Conservation (phyloP, 805 yeast species). For the Yueomyces sinensis region DNA sequence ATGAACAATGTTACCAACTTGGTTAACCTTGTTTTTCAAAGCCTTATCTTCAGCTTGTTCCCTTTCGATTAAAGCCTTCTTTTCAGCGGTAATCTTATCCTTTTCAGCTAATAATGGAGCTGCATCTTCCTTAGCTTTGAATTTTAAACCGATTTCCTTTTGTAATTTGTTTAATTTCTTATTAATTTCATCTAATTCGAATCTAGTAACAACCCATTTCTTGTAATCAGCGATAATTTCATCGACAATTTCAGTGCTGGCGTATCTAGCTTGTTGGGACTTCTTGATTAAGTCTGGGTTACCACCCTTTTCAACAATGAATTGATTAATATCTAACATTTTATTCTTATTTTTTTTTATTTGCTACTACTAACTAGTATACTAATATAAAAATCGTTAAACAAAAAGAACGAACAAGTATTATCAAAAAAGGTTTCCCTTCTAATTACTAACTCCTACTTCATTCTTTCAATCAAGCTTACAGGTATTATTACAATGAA, state of each 20-base stretch:
- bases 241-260: constrained; percentile 86
- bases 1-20: constrained; percentile 89
- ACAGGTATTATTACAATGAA: no score
- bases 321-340: constrained; percentile 88
- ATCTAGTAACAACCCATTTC: constrained; percentile 82
- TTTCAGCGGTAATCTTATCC: constrained; percentile 58
- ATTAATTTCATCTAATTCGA: constrained; percentile 82
- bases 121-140: constrained; percentile 93
- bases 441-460: no score
- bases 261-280: constrained; percentile 93
- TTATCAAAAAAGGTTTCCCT: no score
- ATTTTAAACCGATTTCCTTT: constrained; percentile 84
- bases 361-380: no score
- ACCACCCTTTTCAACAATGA: constrained; percentile 95
- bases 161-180: constrained; percentile 80
- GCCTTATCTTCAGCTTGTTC: constrained; percentile 74
- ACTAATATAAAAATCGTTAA: no score
- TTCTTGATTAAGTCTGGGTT: constrained; percentile 77
- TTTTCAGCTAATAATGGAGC: constrained; percentile 68
- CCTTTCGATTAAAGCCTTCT: constrained; percentile 46
- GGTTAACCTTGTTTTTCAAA: constrained; percentile 70
- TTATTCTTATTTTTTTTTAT: background rate
- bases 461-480: no score
- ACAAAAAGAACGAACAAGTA: no score
- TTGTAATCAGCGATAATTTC: constrained; percentile 87